Percentiles rank a stretch among this genome's conserved stretches.
phyloP scores from a whole-genome alignment of 2,329 filamentous ascomycete genomes.

The Xylariaceae sp. region DNA sequence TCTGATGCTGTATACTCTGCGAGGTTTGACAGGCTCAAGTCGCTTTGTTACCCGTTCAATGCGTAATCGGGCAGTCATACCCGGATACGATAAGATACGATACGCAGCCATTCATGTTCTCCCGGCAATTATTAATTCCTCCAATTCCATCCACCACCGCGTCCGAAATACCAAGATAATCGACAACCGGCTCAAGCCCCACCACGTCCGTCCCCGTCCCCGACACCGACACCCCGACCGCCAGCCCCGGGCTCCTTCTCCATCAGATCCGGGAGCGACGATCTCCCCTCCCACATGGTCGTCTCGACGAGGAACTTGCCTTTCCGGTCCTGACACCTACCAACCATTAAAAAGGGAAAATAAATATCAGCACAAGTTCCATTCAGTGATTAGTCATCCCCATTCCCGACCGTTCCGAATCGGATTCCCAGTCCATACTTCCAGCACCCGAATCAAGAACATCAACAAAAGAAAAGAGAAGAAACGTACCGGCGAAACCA shows the following conservation, averaged over 20 bases:
- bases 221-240: not conserved
- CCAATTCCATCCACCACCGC: not conserved
- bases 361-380: not conserved
- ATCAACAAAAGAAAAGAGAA: not conserved
- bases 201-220: slow-evolving; percentile 5
- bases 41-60: not conserved
- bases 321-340: slow-evolving; percentile 55
- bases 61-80: not conserved
- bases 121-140: not conserved
- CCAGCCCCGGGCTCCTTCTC: slow-evolving; percentile 12
- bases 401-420: too few relatives aligned
- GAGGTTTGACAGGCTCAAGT: not conserved
- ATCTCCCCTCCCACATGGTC: slow-evolving; percentile 54
- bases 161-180: not conserved
- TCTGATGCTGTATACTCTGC: not conserved
- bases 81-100: not conserved
- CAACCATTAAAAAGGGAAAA: not conserved
- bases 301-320: slow-evolving; percentile 59
- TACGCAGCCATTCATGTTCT: not conserved
- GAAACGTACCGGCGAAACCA: slow-evolving; percentile 55
- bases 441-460: not conserved
- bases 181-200: slow-evolving; percentile 7
- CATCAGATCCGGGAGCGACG: slow-evolving; percentile 1
- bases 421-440: not conserved
- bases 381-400: not conserved